Evolutionary conservation across 2,329 filamentous ascomycete species (phyloP), one percentile per base, ranked within the genome.

Genomic region (Ophiostoma australiae): DNA sequence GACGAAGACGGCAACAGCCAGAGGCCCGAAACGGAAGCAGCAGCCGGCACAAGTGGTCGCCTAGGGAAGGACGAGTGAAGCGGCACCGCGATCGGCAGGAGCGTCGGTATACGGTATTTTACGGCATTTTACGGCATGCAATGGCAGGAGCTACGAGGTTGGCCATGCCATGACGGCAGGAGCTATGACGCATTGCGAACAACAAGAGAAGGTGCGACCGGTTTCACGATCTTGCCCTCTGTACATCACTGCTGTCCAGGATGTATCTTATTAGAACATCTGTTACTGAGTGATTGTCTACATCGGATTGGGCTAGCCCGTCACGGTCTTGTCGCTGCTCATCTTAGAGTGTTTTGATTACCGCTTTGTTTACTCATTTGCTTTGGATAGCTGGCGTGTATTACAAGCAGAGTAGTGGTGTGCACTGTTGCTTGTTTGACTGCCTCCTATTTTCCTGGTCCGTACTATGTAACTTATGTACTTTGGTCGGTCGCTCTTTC

Each of bases 11-110:
- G 52, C 52, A 58, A 27, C 27, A 31, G 27, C 63, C 63, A 66
- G 63, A n/a, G 35, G 35, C 63, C 63, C 63, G 63, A 66, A 41
- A 20, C 7, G 63, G 63, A 66, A 66, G 63, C 35, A 37, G 63
- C 63, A 66, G 37, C 63, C 35, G n/a, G 35, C 17, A 20, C 35
- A 39, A 23, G 11, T 39, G 63, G 63, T 66, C 63, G 63, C 35
- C 63, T 41, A 33, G 61, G 61, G 61, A 65, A 65, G 39, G 61
- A 37, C 27, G 33, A 39, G 35, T 23, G 33, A 39, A 27, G 35
- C 63, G 8, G 63, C 20, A 35, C 23, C 63, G 35, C 37, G 35
- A 66, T n/a, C 15, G 63, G 63, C 63, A 66, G 63, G 63, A 66
- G 63, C 63, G 20, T 27, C 1, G 20, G 4, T 20, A 39, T 39